These are phyloP conservation scores for Colletotrichum abscissum DNA, from an alignment of 2,329 filamentous ascomycete species.

Conservation along the genomic window DNA sequence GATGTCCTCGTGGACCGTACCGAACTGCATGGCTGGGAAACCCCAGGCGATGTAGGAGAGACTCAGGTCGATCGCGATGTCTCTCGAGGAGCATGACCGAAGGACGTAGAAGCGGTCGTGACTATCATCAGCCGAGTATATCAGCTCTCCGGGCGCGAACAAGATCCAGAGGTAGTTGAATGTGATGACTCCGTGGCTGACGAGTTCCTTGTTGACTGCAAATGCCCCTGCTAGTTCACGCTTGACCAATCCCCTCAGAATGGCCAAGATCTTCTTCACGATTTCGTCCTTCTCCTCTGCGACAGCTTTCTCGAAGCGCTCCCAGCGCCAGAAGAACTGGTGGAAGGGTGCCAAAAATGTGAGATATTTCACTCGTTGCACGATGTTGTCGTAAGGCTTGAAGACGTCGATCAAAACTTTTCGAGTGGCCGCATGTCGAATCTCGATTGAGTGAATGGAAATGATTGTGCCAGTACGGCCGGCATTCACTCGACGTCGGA, in stretches of 20 bases:
- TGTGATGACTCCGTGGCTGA: constrained; percentile 63
- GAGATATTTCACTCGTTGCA: constrained; percentile 34
- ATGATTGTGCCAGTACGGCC: constrained; percentile 30
- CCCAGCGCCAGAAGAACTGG: constrained; percentile 41
- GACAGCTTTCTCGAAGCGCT: constrained; percentile 37
- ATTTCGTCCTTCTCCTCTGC: constrained; percentile 29
- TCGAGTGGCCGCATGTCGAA: constrained; percentile 37
- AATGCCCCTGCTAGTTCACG: constrained; percentile 64
- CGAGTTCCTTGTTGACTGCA: constrained; percentile 60
- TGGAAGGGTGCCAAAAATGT: constrained; percentile 37
- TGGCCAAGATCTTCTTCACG: constrained; percentile 33
- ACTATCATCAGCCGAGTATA: constrained; percentile 51
- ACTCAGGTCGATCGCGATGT: constrained; percentile 49
- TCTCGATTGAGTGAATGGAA: constrained; percentile 38
- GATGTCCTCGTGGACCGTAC: constrained; percentile 48
- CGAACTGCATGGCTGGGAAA: constrained; percentile 52
- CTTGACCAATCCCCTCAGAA: constrained; percentile 51
- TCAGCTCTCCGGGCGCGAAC: constrained; percentile 57
- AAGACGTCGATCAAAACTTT: constrained; percentile 38
- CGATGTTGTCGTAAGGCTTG: constrained; percentile 32
- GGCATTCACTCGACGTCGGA: constrained; percentile 36
- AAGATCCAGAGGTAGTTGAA: constrained; percentile 64
- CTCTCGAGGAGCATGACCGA: constrained; percentile 43
- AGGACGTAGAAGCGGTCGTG: constrained; percentile 50
- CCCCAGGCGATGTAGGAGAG: constrained; percentile 58